phyloP scores from a whole-genome alignment of 2,329 filamentous ascomycete species.

The Pestalotiopsis sp. region DNA sequence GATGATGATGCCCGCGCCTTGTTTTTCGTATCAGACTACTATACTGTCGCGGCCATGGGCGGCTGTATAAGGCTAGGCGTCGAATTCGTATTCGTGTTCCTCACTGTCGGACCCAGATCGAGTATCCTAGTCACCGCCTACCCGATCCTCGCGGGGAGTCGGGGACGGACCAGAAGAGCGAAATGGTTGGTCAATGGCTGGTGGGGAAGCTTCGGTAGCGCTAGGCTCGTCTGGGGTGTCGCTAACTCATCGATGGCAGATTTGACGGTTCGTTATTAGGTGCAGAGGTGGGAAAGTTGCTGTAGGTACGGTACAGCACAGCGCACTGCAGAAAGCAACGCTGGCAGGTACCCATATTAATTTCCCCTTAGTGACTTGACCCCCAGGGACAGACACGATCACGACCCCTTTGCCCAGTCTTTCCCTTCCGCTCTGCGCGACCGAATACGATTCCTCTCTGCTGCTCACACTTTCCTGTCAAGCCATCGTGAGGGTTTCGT shows the following conservation, averaged over 20 bases:
- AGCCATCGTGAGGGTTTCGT: background rate
- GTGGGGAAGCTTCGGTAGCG: conserved; percentile 3
- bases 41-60: background rate
- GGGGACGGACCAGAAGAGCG: background rate
- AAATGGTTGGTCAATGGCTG: background rate
- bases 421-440: background rate
- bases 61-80: background rate
- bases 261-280: background rate
- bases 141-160: background rate
- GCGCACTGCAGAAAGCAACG: background rate
- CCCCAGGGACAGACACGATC: background rate
- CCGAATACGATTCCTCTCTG: conserved; percentile 8
- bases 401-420: conserved; percentile 7
- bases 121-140: background rate
- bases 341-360: conserved; percentile 10
- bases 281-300: background rate
- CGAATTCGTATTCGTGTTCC: conserved; percentile 11
- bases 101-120: background rate
- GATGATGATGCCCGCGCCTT: background rate
- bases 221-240: background rate
- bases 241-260: background rate
- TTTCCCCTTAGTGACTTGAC: conserved; percentile 7
- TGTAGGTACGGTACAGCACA: background rate
- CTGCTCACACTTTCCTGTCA: background rate
- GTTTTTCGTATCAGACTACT: background rate